Percentiles rank a stretch among this genome's conserved stretches.
Evolutionary conservation across 371 early-diverging fungal genomes (phyloP).

Genomic region (Mucor lusitanicus): DNA sequence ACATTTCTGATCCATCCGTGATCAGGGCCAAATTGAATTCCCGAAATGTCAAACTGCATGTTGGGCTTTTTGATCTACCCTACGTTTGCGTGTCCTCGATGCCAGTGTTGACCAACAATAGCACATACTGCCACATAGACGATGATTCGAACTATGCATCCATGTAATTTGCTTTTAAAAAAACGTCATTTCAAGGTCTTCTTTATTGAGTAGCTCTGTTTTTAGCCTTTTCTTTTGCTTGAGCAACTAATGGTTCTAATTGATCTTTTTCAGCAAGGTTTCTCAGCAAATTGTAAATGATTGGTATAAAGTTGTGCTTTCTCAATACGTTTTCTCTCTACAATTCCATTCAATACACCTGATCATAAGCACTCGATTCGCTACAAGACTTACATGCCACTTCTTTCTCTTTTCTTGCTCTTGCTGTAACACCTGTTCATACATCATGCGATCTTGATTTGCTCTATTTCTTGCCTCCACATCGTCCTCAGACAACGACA

Average conservation of each 20-base stretch:
- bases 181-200: neutral
- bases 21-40: too few species aligned
- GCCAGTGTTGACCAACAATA: too few species aligned
- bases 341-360: neutral
- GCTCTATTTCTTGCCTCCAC: conserved; percentile 27
- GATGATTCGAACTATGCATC: neutral
- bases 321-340: conserved; percentile 75
- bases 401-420: conserved; percentile 52
- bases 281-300: conserved; percentile 70
- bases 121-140: neutral
- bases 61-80: neutral
- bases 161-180: neutral
- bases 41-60: neutral
- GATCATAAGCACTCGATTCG: neutral
- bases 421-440: conserved; percentile 47
- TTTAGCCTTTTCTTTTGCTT: conserved; percentile 54
- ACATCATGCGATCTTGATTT: conserved; percentile 26
- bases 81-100: neutral
- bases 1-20: neutral
- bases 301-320: conserved; percentile 83
- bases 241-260: conserved; percentile 51
- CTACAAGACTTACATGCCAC: conserved; percentile 46
- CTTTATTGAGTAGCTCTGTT: conserved; percentile 3
- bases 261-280: conserved; percentile 66
- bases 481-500: conserved; percentile 48